Evolutionary conservation across 805 yeast genomes (phyloP).

Genomic region (Wickerhamomyces chambardii): DNA sequence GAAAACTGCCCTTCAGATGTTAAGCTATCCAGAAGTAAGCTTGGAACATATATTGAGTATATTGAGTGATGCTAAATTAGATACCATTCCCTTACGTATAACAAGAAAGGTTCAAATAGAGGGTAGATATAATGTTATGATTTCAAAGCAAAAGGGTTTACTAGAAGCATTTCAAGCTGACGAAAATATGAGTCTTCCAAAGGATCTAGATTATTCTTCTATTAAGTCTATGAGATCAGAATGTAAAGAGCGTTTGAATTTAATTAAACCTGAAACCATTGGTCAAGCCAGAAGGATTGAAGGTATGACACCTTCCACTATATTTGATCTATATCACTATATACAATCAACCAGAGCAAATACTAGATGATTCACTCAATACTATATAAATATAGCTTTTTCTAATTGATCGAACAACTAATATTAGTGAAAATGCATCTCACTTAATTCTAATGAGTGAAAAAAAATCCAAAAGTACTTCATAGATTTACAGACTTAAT

Average conservation of each 20-base stretch:
- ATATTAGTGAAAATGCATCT: too few relatives aligned
- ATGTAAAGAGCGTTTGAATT: conserved; percentile 57
- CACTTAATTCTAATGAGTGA: too few relatives aligned
- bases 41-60: not conserved
- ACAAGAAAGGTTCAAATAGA: conserved; percentile 62
- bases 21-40: conserved; percentile 42
- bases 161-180: conserved; percentile 77
- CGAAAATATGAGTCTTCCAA: conserved; percentile 68
- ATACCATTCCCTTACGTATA: conserved; percentile 19
- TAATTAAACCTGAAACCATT: conserved; percentile 76
- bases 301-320: conserved; percentile 91
- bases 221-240: conserved; percentile 68
- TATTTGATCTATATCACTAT: conserved; percentile 66
- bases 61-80: conserved; percentile 3
- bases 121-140: conserved; percentile 75
- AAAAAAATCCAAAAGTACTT: too few relatives aligned
- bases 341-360: conserved; percentile 6
- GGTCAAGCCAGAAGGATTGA: conserved; percentile 95
- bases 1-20: conserved; percentile 63
- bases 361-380: too few relatives aligned
- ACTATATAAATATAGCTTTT: too few relatives aligned
- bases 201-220: conserved; percentile 48
- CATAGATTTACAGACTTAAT: too few relatives aligned
- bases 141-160: conserved; percentile 62
- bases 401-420: too few relatives aligned